Base-by-base conservation (phyloP, 805 yeast genomes). In the Ogataea paradorogensis region DNA sequence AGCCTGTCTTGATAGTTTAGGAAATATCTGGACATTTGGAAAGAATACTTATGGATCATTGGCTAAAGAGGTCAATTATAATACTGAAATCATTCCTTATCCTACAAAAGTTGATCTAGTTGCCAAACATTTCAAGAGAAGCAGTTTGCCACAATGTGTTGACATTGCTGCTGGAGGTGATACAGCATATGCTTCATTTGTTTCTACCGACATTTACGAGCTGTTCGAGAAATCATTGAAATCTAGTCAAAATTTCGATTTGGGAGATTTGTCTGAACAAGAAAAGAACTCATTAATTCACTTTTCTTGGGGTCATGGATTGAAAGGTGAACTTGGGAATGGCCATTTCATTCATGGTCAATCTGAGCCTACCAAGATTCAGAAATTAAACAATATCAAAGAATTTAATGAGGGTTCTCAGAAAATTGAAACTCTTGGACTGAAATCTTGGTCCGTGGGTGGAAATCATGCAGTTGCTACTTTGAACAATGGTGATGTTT, bases 21-120 rank as follows among this genome's bases (percentile, higher is more conserved):
- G 91, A 7, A 69, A 70, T 37, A 65, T 88, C n/a, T 84, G 83
- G 77, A 74, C 88, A 1, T 90, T 93, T 77, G 99, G 99, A 16
- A 76, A 76, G 42, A 91, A 91, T 59, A 69, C 76, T 3, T 78
- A 66, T 59, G 98, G 98, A n/a, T 91, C 93, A 55, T 69, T 91
- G 40, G 96, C 91, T 9, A 69, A 77, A 33, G 78, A 79, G 7
- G 80, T 84, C 33, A 68, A 74, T 15, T 78, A 78, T 56, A 78
- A 77, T 43, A 77, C 83, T 13, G 91, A 84, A 51, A 66, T 74
- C 30, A 70, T 82, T 32, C 76, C 95, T 4, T 76, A 79, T 27
- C 99, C 99, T 2, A 74, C 71, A 30, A 66, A 67, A 45, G 55
- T 82, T 22, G 66, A 67, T 3, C 55, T 69, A 2, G 62, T 76